These are phyloP conservation scores for Claviceps cyperi DNA, from an alignment of 2,329 filamentous ascomycete species.

Conservation along the genomic window DNA sequence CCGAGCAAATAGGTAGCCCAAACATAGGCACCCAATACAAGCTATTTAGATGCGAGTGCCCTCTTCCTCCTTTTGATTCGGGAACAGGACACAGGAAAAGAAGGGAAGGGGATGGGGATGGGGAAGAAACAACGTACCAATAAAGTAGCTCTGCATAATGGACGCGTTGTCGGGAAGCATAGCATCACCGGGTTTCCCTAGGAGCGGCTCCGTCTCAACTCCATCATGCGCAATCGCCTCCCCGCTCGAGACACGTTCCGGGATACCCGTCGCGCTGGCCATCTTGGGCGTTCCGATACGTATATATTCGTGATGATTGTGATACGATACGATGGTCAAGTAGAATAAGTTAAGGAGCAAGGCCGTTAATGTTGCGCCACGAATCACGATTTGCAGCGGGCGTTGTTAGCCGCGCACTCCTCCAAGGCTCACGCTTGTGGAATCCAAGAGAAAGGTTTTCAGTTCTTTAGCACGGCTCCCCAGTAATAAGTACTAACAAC, in stretches of 20 bases:
- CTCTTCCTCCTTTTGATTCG: too few relatives aligned
- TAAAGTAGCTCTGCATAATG: slow-evolving; percentile 56
- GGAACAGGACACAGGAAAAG: not conserved
- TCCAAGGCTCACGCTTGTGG: not conserved
- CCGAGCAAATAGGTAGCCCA: too few relatives aligned
- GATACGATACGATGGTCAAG: too few relatives aligned
- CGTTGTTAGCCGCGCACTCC: not conserved
- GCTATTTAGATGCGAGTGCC: not conserved
- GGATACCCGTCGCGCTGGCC: slow-evolving; percentile 55
- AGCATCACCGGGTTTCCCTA: slow-evolving; percentile 52
- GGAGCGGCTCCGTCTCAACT: slow-evolving; percentile 26
- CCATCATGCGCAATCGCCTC: slow-evolving; percentile 5
- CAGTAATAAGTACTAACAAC: not conserved
- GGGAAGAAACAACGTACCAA: slow-evolving; percentile 37
- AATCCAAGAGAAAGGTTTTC: not conserved
- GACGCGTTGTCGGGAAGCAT: slow-evolving; percentile 50
- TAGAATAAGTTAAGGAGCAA: too few relatives aligned
- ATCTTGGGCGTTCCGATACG: slow-evolving; percentile 24
- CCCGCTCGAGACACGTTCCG: slow-evolving; percentile 28
- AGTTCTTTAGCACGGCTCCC: too few relatives aligned
- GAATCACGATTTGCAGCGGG: not conserved
- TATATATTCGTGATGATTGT: not conserved
- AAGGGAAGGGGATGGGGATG: not conserved
- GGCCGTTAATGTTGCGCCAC: too few relatives aligned
- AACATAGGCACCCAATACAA: not conserved